A percentile compares a stretch with the other conserved stretches of the same genome.
phyloP scores from a whole-genome alignment of 2,329 filamentous ascomycete genomes.

The Pestalotiopsis sp. region DNA sequence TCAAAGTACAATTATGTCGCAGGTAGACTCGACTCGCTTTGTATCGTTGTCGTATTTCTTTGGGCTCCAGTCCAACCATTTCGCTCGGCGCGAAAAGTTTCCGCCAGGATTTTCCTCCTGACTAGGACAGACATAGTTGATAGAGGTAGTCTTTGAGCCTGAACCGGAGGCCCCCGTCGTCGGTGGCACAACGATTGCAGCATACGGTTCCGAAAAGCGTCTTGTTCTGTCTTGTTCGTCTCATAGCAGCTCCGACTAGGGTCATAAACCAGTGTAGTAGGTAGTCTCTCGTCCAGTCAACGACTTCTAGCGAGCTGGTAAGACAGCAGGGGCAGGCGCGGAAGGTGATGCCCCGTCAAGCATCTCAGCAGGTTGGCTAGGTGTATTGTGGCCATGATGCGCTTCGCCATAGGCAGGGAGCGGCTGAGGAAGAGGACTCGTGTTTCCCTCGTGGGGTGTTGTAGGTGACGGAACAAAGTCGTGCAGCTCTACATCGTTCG shows the following conservation, averaged over 20 bases:
- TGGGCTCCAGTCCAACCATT: too few species aligned
- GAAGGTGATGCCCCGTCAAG: not conserved
- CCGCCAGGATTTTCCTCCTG: too few species aligned
- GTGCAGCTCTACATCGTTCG: constrained; percentile 22
- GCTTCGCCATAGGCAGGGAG: constrained; percentile 14
- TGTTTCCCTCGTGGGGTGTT: not conserved
- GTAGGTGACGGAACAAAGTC: not conserved
- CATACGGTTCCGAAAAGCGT: too few species aligned
- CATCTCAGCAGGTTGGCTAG: not conserved
- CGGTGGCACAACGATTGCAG: too few species aligned
- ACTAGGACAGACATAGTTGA: too few species aligned
- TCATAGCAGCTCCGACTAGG: not conserved
- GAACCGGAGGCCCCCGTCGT: too few species aligned
- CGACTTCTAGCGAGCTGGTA: not conserved
- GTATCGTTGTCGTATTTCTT: too few species aligned
- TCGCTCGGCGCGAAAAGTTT: too few species aligned
- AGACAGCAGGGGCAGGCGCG: not conserved
- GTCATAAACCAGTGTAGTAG: not conserved
- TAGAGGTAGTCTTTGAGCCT: too few species aligned
- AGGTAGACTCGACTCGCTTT: too few species aligned
- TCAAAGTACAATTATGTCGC: too few species aligned
- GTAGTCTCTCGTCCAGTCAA: not conserved
- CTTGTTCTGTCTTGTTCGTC: too few species aligned
- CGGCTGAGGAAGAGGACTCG: not conserved
- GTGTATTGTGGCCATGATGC: not conserved